Evolutionary conservation across 352 stramenopile species (phyloP).

Genomic region (Globisporangium nodosum): DNA sequence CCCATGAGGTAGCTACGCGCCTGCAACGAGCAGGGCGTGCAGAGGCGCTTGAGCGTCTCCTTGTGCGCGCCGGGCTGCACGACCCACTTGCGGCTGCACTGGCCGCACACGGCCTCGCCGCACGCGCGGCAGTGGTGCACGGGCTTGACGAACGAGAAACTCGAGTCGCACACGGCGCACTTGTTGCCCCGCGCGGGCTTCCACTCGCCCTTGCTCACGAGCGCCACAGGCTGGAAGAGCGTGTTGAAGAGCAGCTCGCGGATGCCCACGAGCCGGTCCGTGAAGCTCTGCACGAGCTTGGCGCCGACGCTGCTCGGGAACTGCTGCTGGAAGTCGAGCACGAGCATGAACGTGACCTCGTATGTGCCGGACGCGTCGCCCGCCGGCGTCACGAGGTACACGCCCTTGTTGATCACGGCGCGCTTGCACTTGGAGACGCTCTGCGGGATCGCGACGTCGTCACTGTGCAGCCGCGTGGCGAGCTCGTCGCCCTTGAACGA

Average conservation of each 20-base stretch:
- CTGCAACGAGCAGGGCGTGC: slow-evolving; percentile 74
- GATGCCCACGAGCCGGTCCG: slow-evolving; percentile 68
- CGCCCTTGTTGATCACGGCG: slow-evolving; percentile 75
- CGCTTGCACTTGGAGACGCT: slow-evolving; percentile 86
- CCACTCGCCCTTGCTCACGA: slow-evolving; percentile 59
- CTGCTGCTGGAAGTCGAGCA: slow-evolving; percentile 83
- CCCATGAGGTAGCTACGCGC: slow-evolving; percentile 52
- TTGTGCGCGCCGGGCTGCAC: slow-evolving; percentile 52
- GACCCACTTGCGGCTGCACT: slow-evolving; percentile 81
- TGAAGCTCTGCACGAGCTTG: slow-evolving; percentile 79
- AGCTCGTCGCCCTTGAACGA: slow-evolving; percentile 81
- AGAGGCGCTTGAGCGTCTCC: slow-evolving; percentile 70
- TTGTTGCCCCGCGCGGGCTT: slow-evolving; percentile 51
- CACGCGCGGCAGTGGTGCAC: slow-evolving; percentile 81
- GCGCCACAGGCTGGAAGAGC: slow-evolving; percentile 62
- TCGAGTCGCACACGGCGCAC: slow-evolving; percentile 58
- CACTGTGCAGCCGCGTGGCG: slow-evolving; percentile 53
- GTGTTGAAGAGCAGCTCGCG: slow-evolving; percentile 82
- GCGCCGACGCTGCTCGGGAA: slow-evolving; percentile 49
- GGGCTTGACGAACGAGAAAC: slow-evolving; percentile 69
- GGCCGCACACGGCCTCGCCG: slow-evolving; percentile 71
- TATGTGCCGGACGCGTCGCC: slow-evolving; percentile 36
- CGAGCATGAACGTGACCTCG: slow-evolving; percentile 81
- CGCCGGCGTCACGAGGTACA: slow-evolving; percentile 56
- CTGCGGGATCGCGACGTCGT: slow-evolving; percentile 56